Evolutionary conservation across 2,329 filamentous ascomycete species (phyloP), one percentile per base, ranked within the genome.

Genomic region (Boeremia lycopersici): DNA sequence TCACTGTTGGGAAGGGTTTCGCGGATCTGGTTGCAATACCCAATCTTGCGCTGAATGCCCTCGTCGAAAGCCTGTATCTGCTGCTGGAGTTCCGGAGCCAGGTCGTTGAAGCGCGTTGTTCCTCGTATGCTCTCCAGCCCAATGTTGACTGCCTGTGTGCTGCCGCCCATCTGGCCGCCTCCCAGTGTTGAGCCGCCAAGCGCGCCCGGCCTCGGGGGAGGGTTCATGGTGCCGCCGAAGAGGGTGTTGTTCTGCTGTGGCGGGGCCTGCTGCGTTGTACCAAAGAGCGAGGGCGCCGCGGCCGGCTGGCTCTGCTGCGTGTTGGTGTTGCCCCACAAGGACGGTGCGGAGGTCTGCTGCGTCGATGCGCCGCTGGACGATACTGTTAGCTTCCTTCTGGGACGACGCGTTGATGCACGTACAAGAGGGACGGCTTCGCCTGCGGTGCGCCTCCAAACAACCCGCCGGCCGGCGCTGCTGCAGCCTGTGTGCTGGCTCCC

Each of bases 81-180:
- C 59, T 86, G 85, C 70, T 96, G 91, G 13, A 96, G 80, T 28
- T 90, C 86, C 62, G 93, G 89, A 56, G 90, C 86, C 26, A 96
- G 87, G 74, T 96, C 93, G 71, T 92, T 91, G 79, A 95, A 97
- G 58, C 95, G 90, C 3, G 92, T 96, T 0, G 93, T 96, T 13
- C 89, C 89, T 47, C 91, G 86, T 56, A 98, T 81, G 70, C 90
- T 90, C 64, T 85, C 85, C 15, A 70, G 65, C 2, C 64, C 64
- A 41, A 67, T 63, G 49, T 74, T 67, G 12, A 72, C 62, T n/a
- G 64, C 61, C 43, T 70, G 67, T 33, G 69, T 58, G 42, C 34
- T 59, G 19, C 50, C 64, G 26, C 64, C 66, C 49, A 76, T 70
- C 15, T 69, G 67, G 9, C 67, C 56, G 11, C 53, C 61, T 28